Evolutionary conservation across 768 basidiomycete species (phyloP), one percentile per base, ranked within the genome.

Genomic region (Gelatoporia subvermispora): DNA sequence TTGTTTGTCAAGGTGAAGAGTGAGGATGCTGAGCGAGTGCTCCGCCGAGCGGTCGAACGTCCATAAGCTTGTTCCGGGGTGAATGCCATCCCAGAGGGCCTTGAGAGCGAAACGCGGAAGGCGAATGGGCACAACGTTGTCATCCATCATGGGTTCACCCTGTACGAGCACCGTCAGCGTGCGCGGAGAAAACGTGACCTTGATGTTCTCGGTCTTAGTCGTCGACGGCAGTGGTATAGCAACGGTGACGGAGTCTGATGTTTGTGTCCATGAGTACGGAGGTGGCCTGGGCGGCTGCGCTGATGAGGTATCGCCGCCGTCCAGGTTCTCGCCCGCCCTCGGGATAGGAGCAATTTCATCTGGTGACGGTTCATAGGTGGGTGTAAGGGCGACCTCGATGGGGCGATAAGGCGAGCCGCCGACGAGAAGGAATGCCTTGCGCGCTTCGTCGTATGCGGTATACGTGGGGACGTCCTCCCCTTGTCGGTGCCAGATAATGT

Each of bases 251-350:
- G 88, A 80, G 62, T 93, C 91, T 1, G 79, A 64, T 3, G 85
- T 83, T 61, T 99, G 95, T 0, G 83, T 89, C 95, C 95, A 99
- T 1, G 91, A 90, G 66, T 93, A 97, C 0, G 93, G 87, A 22
- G 81, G 79, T 3, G 86, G 88, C 54, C 75, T 83, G 9, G 66
- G 62, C 1, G 69, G 69, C 21, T 61, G 35, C 2, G 16, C 59
- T 17, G 66, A 60, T 31, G 28, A 31, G 13, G 28, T 31, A 5
- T 58, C 48, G 36, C 60, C 24, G 21, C 41, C 55, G 52, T 84
- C 80, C 39, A 85, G 63, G 50, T 70, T 73, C 63, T 86, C 86
- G 51, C 71, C 74, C 7, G 68, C 61, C 41, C 81, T 78, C 16
- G 90, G 86, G 41, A 88, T 81, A 4, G 86, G 80, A 0, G 76